Evolutionary conservation across 2,329 filamentous ascomycete species (phyloP), one percentile per base, ranked within the genome.

Genomic region (Neophaeococcomyces mojaviensis): DNA sequence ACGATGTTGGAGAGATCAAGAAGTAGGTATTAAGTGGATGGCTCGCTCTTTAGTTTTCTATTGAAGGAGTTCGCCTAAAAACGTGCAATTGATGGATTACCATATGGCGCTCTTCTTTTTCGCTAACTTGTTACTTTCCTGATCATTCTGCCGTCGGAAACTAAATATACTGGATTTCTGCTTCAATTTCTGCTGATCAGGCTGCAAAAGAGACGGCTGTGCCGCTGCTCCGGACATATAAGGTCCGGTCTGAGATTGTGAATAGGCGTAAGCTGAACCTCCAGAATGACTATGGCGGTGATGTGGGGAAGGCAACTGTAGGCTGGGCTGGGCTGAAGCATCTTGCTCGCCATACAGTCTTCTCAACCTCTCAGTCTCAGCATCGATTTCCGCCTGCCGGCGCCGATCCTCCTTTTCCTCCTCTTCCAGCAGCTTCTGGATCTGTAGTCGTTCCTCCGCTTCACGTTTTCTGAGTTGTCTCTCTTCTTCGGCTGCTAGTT

Each of bases 351-450:
- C 77, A 52, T 80, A 82, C 39, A 78, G 58, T 53, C 68, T 71
- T 47, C 74, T 69, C 6, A 96, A 68, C 1, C 88, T 76, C 55
- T 82, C 82, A 0, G 88, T 94, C 64, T 96, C 89, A 35, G 79
- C 78, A 30, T 94, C 81, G 9, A 87, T 72, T 44, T 77, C 76
- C 1, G 68, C 70, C 51, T 79, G 70, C 48, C 67, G 70, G 46
- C 68, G 70, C 2, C 62, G 62, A 9, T 60, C 61, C 42, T 76
- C 73, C 40, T 72, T 72, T 36, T 76, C 69, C 57, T 81, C 77
- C 18, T 68, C 67, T 32, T 72, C 69, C 6, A 77, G 62, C 44
- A 76, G 66, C 37, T 73, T 71, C 46, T 71, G 70, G 0, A 76
- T 67, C n/a, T 71, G 68, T 40, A 67, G 69, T 19, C 73, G 68